A percentile compares a stretch with the other conserved stretches of the same genome.
These are phyloP conservation scores for Cynara cardunculus DNA, from an alignment of 129 eudicot species.

Conservation along the genomic window DNA sequence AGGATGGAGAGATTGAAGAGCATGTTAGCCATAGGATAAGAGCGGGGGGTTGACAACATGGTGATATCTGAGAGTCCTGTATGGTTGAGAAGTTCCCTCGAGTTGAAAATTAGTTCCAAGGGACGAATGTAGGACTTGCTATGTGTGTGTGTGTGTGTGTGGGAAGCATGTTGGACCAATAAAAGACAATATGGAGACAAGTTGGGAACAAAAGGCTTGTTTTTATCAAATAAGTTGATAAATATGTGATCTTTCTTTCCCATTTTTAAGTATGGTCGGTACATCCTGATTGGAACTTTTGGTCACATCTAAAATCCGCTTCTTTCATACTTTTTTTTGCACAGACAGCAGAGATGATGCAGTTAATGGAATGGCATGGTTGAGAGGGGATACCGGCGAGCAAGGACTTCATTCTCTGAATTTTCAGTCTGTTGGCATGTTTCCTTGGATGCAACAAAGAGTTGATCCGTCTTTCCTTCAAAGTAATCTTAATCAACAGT, in stretches of 20 bases:
- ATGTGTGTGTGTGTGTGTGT: neutral
- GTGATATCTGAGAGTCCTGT: neutral
- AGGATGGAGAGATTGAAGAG: neutral
- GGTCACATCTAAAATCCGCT: neutral
- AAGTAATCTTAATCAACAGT: slow-evolving; percentile 78
- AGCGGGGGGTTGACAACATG: neutral
- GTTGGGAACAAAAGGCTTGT: neutral
- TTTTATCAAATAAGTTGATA: neutral
- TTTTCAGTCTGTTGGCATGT: slow-evolving; percentile 71
- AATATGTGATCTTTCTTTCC: neutral
- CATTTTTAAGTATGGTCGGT: neutral
- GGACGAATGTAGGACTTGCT: too few species aligned
- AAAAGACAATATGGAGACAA: neutral
- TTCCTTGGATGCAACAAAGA: slow-evolving; percentile 96
- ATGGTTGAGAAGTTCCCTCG: neutral
- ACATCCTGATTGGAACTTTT: neutral
- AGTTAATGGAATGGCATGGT: slow-evolving; percentile 74
- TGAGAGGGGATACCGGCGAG: slow-evolving; percentile 82
- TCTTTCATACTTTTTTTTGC: neutral
- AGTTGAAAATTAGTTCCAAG: too few species aligned
- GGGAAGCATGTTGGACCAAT: neutral
- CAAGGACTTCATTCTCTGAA: slow-evolving; percentile 63
- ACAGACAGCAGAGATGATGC: slow-evolving; percentile 74
- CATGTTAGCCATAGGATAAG: neutral
- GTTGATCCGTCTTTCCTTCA: slow-evolving; percentile 57